Percentiles rank a stretch among this genome's conserved stretches.
Evolutionary conservation across 345 rosid species (phyloP).

Genomic region (Nasturtium officinale): DNA sequence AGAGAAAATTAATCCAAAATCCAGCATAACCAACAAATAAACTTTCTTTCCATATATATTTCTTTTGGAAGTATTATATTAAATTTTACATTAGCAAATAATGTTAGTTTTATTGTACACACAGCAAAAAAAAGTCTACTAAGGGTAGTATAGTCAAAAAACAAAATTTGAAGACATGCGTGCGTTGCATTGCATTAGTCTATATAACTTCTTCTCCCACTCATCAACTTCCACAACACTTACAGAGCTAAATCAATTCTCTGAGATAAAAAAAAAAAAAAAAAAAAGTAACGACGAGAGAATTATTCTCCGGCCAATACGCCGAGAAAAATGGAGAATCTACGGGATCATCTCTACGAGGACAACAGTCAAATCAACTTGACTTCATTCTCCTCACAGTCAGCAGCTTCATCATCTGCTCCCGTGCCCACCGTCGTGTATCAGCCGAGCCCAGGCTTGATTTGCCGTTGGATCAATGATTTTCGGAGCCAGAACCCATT

Average conservation of each 20-base stretch:
- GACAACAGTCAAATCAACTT: constrained; percentile 10
- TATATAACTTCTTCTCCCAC: constrained; percentile 29
- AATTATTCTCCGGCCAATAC: not conserved
- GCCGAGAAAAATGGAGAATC: constrained; percentile 20
- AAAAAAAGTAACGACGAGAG: not conserved
- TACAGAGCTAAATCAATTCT: not conserved
- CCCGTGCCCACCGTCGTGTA: not conserved
- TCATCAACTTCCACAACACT: constrained; percentile 27
- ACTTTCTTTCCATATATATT: constrained; percentile 1
- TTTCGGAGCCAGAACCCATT: constrained; percentile 6
- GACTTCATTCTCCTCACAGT: not conserved
- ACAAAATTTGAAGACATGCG: not conserved
- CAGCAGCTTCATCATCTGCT: not conserved
- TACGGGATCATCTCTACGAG: constrained; percentile 37
- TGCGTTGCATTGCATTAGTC: constrained; percentile 3
- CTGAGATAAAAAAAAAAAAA: not conserved
- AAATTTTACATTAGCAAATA: not conserved
- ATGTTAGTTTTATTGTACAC: not conserved
- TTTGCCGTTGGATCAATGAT: constrained; percentile 40
- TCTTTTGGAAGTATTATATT: constrained; percentile 11
- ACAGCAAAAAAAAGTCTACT: not conserved
- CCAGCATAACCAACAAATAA: constrained; percentile 6
- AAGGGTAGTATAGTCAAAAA: not conserved
- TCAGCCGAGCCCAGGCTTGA: not conserved
- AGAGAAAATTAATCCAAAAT: not conserved